Base-by-base conservation (phyloP, 108 stramenopile genomes). In the Nitzschia sp. region DNA sequence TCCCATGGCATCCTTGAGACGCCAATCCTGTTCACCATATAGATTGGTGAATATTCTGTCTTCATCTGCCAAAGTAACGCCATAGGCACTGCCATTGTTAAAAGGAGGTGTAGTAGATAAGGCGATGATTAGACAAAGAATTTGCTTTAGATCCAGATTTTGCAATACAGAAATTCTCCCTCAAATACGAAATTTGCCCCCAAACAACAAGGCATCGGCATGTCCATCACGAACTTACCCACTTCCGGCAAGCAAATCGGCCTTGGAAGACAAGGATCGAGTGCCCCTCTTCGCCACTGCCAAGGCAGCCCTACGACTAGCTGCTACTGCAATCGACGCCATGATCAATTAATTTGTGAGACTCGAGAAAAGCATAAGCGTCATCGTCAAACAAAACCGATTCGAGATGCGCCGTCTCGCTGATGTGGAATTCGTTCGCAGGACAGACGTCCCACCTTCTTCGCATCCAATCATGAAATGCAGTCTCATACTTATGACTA, bases 31-130 rank as follows among this genome's bases (percentile, higher is more conserved):
- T 79, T 99, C 99, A 48, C 99, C 99, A 84, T 99, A 99, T 24
- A 99, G 80, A 74, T 99, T 99, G 67, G 98, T 98, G 81, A 99
- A 99, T 79, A 99, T 99, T 18, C 99, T 90, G 71, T 99, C 99
- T 74, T 97, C 96, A 79, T 99, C 98, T 28, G 91, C 59, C n/a
- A 99, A 89, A 55, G 97, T 96, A 24, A 62, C 61, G 54, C 94
- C 95, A 65, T 91, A 85, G 33, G 65, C 74, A 61, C 84, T 85
- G 54, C 45, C 25, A 53, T 31, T 25, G 9, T 13, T 26, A 29
- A 38, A 56, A 48, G 46, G 13, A 27, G 32, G 19, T n/a, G 59
- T n/a, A n/a, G n/a, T n/a, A n/a, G n/a, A n/a, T n/a, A n/a, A n/a
- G n/a, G 11, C 53, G 17, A 54, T 13, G 53, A 54, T 13, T 23